Evolutionary conservation across 345 rosid species (phyloP), one percentile per base, ranked within the genome.

Genomic region (Acer campestre): DNA sequence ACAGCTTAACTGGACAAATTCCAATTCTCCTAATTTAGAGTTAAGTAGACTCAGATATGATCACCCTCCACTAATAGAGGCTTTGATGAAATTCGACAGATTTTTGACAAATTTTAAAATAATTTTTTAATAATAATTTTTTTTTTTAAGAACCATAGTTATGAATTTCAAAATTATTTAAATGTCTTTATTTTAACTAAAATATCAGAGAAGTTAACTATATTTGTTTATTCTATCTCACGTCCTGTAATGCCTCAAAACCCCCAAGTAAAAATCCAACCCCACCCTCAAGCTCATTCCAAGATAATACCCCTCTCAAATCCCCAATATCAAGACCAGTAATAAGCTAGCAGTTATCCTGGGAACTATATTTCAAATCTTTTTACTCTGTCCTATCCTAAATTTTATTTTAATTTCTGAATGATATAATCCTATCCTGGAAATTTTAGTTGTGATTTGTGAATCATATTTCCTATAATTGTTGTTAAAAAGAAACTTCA

Each of bases 1-100:
- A 73, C 29, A 71, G 75, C 68, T 70, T 85, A 61, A 42, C 10
- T 0, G 82, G 81, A 61, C 18, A 29, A 20, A 82, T 85, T 69
- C 82, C 35, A 29, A 29, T 29, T 29, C 35, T 29, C 35, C 35
- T 29, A 29, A 29, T 29, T 29, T 29, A 31, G 35, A 31, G 35
- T 31, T 31, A 31, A 31, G 35, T 31, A 31, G 35, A 31, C 35
- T 31, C 35, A 31, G 3, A 31, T 31, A 31, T 31, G 35, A 31
- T 31, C 35, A 31, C 35, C 35, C 35, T 31, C 35, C 35, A 31
- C 35, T 31, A 29, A 29, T 29, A 29, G 31, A 29, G 31, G 31
- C 31, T 29, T 29, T 29, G 31, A 29, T 29, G 31, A 29, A 29
- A 29, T 29, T 29, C 31, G 31, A 29, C 3, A 29, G 31, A 29